Conservation (phyloP, 495 filamentous ascomycete genomes). For the Podospora didyma region DNA sequence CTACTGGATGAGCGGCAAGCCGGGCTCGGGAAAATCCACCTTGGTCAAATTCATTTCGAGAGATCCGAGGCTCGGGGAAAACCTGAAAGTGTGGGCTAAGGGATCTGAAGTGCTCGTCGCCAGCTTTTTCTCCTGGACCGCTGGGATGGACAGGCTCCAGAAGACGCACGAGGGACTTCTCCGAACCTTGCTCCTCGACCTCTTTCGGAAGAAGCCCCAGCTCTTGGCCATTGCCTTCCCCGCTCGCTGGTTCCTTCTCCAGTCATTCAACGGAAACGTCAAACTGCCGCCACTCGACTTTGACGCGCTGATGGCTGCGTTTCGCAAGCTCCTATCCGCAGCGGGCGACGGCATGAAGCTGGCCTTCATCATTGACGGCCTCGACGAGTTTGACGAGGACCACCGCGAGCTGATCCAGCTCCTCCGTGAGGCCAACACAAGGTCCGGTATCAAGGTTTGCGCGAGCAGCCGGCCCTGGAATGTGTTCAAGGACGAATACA, state of each 20-base stretch:
- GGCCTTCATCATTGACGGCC: slow-evolving; percentile 7
- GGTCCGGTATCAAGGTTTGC: slow-evolving; percentile 4
- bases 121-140: slow-evolving; percentile 7
- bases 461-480: slow-evolving; percentile 10
- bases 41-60: slow-evolving; percentile 8
- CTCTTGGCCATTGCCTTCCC: neutral
- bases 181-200: slow-evolving; percentile 3
- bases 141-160: slow-evolving; percentile 1
- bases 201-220: neutral
- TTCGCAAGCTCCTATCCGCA: neutral
- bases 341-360: neutral
- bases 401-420: neutral
- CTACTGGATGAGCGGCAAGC: slow-evolving; percentile 12
- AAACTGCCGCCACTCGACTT: neutral
- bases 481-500: slow-evolving; percentile 6
- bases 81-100: slow-evolving; percentile 3
- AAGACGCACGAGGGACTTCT: slow-evolving; percentile 4
- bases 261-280: neutral
- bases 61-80: neutral
- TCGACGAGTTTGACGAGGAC: slow-evolving; percentile 11
- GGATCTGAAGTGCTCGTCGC: neutral
- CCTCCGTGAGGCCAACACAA: neutral
- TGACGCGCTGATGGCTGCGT: neutral
- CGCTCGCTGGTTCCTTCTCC: neutral
- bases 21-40: slow-evolving; percentile 9